phyloP scores from a whole-genome alignment of 306 rosid species.

The Cucumis hystrix region DNA sequence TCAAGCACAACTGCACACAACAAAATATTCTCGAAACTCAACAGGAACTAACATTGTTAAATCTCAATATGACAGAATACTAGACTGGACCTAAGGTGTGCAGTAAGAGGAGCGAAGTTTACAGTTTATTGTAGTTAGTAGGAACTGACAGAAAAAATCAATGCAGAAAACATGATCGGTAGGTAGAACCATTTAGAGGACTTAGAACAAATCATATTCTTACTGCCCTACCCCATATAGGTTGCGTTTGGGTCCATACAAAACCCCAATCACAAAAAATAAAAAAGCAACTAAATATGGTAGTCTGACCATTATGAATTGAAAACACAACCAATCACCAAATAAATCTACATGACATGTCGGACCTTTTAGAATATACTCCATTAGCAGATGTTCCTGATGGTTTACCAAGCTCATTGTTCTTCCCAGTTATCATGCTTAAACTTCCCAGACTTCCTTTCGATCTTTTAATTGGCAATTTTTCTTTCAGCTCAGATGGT shows the following conservation, averaged over 20 bases:
- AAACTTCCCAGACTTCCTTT: slow-evolving; percentile 97
- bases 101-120: not conserved
- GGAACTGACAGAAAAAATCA: not conserved
- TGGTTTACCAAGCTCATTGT: slow-evolving; percentile 60
- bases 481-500: slow-evolving; percentile 80
- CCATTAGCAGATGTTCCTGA: slow-evolving; percentile 74
- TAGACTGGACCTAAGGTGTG: not conserved
- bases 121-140: not conserved
- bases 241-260: not conserved
- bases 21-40: not conserved
- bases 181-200: slow-evolving; percentile 5
- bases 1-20: not conserved
- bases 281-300: not conserved
- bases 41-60: not conserved
- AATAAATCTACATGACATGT: not conserved
- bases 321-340: not conserved
- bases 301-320: not conserved
- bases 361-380: slow-evolving; percentile 77
- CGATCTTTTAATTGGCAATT: slow-evolving; percentile 88
- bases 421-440: slow-evolving; percentile 94
- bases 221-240: not conserved
- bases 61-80: not conserved
- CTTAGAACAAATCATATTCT: not conserved
- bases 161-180: not conserved
- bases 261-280: not conserved